Evolutionary conservation across 2,329 filamentous ascomycete genomes (phyloP).

Genomic region (Fusarium robinianum): DNA sequence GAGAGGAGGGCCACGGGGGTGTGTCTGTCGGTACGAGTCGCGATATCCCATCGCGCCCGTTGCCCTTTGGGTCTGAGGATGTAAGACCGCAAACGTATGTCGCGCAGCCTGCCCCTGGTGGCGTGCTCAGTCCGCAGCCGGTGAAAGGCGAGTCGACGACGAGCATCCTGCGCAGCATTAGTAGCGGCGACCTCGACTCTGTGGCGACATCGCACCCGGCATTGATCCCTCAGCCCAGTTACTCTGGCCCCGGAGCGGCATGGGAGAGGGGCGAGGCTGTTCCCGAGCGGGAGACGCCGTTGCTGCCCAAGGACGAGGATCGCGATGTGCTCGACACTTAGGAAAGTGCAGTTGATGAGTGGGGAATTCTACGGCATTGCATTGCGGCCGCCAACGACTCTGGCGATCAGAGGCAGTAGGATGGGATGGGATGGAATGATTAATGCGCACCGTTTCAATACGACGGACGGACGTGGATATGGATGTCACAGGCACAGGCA

Average conservation of each 20-base stretch:
- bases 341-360: slow-evolving; percentile 16
- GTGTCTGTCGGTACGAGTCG: slow-evolving; percentile 40
- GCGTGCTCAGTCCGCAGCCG: slow-evolving; percentile 49
- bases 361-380: slow-evolving; percentile 10
- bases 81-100: slow-evolving; percentile 36
- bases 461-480: slow-evolving; percentile 13
- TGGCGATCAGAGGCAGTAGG: slow-evolving; percentile 4
- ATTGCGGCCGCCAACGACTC: slow-evolving; percentile 12
- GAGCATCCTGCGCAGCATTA: slow-evolving; percentile 42
- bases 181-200: slow-evolving; percentile 27
- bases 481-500: slow-evolving; percentile 20
- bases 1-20: slow-evolving; percentile 31
- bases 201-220: slow-evolving; percentile 17
- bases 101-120: slow-evolving; percentile 32
- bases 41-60: slow-evolving; percentile 53
- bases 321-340: slow-evolving; percentile 48
- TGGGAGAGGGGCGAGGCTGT: slow-evolving; percentile 57
- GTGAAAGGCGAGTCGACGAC: slow-evolving; percentile 47
- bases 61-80: slow-evolving; percentile 59
- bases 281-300: slow-evolving; percentile 43
- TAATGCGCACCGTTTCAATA: slow-evolving; percentile 28
- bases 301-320: slow-evolving; percentile 47
- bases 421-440: slow-evolving; percentile 26
- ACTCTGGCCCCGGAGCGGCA: slow-evolving; percentile 53
- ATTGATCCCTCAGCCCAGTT: slow-evolving; percentile 51